Evolutionary conservation across 306 rosid genomes (phyloP).

Genomic region (Sechiopsis laciniata): DNA sequence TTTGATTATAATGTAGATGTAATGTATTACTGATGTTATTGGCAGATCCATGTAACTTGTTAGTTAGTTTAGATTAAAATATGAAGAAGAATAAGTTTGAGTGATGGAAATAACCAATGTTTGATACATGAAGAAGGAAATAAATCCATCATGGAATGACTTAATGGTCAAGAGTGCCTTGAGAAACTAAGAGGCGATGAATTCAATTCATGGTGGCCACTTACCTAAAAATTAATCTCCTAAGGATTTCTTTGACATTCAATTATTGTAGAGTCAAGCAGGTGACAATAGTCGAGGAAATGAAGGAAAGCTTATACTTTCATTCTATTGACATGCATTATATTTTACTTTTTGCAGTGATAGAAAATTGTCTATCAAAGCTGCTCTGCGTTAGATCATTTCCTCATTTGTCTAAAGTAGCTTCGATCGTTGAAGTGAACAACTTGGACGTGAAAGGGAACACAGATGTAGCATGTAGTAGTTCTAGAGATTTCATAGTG

Average conservation of each 20-base stretch:
- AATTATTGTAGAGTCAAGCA: too few species aligned
- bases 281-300: too few species aligned
- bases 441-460: constrained; percentile 30
- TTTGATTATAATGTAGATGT: not conserved
- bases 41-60: constrained; percentile 1
- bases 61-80: not conserved
- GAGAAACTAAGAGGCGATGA: too few species aligned
- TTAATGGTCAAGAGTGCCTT: too few species aligned
- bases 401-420: constrained; percentile 62
- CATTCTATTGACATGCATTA: constrained; percentile 15
- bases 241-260: too few species aligned
- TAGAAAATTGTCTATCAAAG: constrained; percentile 59
- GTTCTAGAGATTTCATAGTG: constrained; percentile 46
- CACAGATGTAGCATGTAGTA: constrained; percentile 57
- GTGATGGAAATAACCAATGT: not conserved
- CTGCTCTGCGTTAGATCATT: constrained; percentile 74
- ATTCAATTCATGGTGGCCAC: too few species aligned
- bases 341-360: constrained; percentile 48
- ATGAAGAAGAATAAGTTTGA: not conserved
- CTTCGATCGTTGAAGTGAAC: constrained; percentile 46
- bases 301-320: not conserved
- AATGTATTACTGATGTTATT: not conserved
- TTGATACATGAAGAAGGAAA: not conserved
- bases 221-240: too few species aligned
- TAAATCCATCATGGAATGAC: not conserved